These are phyloP conservation scores for Stropharia rugosoannulata DNA, from an alignment of 768 basidiomycete species.

Conservation along the genomic window DNA sequence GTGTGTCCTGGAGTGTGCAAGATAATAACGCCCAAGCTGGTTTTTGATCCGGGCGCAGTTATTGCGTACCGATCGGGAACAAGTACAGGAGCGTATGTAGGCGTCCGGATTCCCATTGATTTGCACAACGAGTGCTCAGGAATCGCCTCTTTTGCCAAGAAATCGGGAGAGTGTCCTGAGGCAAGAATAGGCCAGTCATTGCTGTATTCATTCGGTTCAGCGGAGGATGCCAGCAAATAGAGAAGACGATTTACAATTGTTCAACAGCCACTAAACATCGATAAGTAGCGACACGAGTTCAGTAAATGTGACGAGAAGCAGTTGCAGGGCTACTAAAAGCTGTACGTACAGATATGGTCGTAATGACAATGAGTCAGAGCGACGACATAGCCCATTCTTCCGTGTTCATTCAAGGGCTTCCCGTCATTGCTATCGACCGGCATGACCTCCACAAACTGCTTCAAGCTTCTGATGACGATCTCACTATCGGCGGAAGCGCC, in stretches of 20 bases:
- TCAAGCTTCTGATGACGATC: constrained; percentile 34
- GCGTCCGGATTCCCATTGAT: constrained; percentile 36
- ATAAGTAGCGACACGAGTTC: neutral
- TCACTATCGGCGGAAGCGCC: constrained; percentile 40
- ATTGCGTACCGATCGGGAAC: constrained; percentile 40
- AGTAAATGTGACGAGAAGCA: neutral
- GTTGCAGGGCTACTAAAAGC: neutral
- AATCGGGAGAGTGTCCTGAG: constrained; percentile 45
- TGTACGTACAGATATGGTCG: constrained; percentile 53
- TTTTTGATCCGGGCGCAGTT: constrained; percentile 17
- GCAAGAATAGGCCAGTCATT: constrained; percentile 45
- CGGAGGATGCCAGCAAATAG: neutral
- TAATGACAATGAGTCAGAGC: constrained; percentile 56
- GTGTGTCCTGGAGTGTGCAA: constrained; percentile 61
- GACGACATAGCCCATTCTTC: constrained; percentile 43
- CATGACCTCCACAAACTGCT: constrained; percentile 50
- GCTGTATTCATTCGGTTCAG: constrained; percentile 16
- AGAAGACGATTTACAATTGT: constrained; percentile 36
- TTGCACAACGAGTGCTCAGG: constrained; percentile 47
- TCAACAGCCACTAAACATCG: constrained; percentile 43
- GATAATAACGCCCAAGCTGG: constrained; percentile 36
- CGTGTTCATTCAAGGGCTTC: constrained; percentile 41
- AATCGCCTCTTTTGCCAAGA: constrained; percentile 39
- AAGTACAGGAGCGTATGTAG: constrained; percentile 45
- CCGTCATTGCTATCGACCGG: constrained; percentile 39